These are phyloP conservation scores for Claviceps fusiformis DNA, from an alignment of 2,329 filamentous ascomycete genomes.

Conservation along the genomic window DNA sequence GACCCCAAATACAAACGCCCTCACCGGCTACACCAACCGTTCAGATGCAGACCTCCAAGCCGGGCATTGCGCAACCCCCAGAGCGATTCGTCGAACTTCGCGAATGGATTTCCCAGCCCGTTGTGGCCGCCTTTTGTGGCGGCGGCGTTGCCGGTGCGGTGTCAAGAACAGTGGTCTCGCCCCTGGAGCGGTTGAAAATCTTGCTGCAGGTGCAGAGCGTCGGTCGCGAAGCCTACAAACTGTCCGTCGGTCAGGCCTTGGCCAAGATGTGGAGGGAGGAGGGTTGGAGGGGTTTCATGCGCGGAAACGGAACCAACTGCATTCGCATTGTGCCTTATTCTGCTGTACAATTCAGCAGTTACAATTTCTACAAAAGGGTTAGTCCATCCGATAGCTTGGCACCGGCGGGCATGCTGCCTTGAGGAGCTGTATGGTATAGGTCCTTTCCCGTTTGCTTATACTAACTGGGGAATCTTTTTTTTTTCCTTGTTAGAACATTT, in stretches of 20 bases:
- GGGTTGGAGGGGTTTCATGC: constrained; percentile 94
- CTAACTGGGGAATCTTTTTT: neutral
- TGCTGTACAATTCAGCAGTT: constrained; percentile 94
- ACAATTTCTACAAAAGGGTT: constrained; percentile 93
- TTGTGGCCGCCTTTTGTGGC: constrained; percentile 83
- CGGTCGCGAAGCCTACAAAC: constrained; percentile 82
- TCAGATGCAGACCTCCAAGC: constrained; percentile 13
- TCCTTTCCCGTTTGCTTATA: neutral
- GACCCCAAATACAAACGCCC: constrained; percentile 6
- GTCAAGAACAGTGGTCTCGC: constrained; percentile 93
- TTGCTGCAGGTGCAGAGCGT: constrained; percentile 92
- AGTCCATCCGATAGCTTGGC: constrained; percentile 14
- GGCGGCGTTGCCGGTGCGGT: constrained; percentile 91
- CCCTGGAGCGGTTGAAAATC: constrained; percentile 91
- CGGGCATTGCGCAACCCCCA: constrained; percentile 12
- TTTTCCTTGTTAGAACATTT: constrained; percentile 41
- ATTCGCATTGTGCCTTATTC: constrained; percentile 97
- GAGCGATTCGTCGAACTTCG: constrained; percentile 22
- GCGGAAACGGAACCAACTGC: constrained; percentile 96
- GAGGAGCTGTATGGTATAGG: neutral
- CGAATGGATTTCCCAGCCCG: constrained; percentile 59
- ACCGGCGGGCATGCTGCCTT: no score
- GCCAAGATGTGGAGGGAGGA: constrained; percentile 95
- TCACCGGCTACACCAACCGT: constrained; percentile 2
- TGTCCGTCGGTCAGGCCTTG: constrained; percentile 79